Conservation (phyloP, 169 alveolate species). For the Perkinsus chesapeaki region DNA sequence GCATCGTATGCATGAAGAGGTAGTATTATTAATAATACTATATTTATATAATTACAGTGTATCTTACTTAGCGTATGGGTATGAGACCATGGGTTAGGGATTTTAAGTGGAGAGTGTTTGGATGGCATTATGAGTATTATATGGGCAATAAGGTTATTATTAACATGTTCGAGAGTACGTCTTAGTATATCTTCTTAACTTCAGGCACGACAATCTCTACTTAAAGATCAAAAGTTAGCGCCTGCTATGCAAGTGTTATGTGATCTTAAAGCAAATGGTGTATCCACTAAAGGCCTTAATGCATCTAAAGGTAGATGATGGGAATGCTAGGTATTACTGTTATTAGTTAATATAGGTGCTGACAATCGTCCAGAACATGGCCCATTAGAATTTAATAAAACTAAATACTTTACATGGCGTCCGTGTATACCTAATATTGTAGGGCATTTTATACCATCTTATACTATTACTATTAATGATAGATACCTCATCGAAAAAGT, state of each 20-base stretch:
- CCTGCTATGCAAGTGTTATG: not conserved
- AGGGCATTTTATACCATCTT: not conserved
- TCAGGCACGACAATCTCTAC: not conserved
- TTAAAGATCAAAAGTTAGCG: not conserved
- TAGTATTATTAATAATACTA: not conserved
- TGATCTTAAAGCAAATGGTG: not conserved
- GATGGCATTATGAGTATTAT: not conserved
- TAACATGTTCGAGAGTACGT: not conserved
- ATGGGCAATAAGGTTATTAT: not conserved
- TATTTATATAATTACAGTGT: not conserved
- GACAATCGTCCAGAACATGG: not conserved
- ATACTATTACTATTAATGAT: not conserved
- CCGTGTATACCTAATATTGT: not conserved
- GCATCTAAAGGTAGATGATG: not conserved
- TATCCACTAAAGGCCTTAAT: not conserved
- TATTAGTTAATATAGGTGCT: not conserved
- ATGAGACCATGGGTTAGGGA: not conserved
- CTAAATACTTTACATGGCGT: not conserved
- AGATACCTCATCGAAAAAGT: not conserved
- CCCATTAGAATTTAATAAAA: not conserved
- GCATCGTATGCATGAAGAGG: not conserved
- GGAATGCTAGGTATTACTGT: not conserved
- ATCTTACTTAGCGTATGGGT: not conserved
- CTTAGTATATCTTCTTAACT: not conserved
- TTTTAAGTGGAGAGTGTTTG: not conserved